Evolutionary conservation across 345 rosid species (phyloP).

Genomic region (Cardamine chenopodiifolia): DNA sequence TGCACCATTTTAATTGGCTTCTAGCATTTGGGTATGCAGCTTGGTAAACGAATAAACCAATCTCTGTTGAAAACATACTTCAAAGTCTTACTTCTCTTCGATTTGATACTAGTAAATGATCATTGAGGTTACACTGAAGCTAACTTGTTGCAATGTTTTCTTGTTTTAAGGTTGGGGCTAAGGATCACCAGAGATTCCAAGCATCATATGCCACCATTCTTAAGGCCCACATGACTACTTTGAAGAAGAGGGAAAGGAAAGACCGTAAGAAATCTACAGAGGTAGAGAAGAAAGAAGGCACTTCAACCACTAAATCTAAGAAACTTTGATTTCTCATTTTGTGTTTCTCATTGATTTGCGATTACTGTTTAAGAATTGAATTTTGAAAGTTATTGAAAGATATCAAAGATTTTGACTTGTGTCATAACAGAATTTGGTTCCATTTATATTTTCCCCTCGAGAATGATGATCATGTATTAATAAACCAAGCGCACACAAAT

Average conservation of each 20-base stretch:
- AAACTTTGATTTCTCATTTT: conserved; percentile 24
- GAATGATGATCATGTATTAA: not conserved
- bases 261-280: conserved; percentile 77
- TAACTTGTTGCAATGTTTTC: conserved; percentile 24
- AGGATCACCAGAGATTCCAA: conserved; percentile 93
- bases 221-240: conserved; percentile 85
- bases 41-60: not conserved
- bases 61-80: not conserved
- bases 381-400: conserved; percentile 35
- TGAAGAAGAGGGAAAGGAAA: conserved; percentile 95
- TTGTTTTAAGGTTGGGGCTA: conserved; percentile 68
- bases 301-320: conserved; percentile 40
- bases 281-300: conserved; percentile 54
- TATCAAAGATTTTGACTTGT: conserved; percentile 22
- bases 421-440: conserved; percentile 22
- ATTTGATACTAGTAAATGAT: not conserved
- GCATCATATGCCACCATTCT: conserved; percentile 92
- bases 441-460: not conserved
- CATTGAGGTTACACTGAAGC: not conserved
- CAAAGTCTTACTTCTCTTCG: not conserved
- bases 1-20: not conserved
- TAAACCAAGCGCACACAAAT: conserved; percentile 1
- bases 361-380: conserved; percentile 17
- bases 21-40: not conserved
- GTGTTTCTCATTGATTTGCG: conserved; percentile 27